Conservation (phyloP, 306 rosid genomes). For the Prunus mira region DNA sequence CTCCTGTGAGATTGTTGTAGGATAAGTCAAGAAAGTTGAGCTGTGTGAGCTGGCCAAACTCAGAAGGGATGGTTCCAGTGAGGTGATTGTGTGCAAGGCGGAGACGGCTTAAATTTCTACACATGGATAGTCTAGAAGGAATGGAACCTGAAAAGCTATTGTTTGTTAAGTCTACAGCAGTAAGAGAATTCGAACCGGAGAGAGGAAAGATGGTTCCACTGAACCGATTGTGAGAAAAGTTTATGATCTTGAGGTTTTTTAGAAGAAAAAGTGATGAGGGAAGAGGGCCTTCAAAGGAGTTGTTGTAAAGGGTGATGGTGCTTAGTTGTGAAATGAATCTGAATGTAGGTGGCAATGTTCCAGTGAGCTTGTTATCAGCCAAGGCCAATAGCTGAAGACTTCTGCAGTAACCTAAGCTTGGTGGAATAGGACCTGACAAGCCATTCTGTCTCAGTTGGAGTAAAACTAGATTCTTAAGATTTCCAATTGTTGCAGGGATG, state of each 20-base stretch:
- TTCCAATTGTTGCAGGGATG: slow-evolving; percentile 81
- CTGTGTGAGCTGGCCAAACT: slow-evolving; percentile 51
- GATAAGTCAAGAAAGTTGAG: slow-evolving; percentile 86
- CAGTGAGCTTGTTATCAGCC: slow-evolving; percentile 89
- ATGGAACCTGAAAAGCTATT: slow-evolving; percentile 89
- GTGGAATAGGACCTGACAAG: slow-evolving; percentile 81
- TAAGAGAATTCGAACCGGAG: slow-evolving; percentile 57
- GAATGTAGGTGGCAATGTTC: slow-evolving; percentile 80
- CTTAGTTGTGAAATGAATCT: slow-evolving; percentile 67
- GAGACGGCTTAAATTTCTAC: slow-evolving; percentile 65
- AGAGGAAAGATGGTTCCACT: slow-evolving; percentile 75
- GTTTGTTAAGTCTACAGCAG: slow-evolving; percentile 78
- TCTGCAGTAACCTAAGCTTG: slow-evolving; percentile 83
- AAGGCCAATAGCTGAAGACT: slow-evolving; percentile 74
- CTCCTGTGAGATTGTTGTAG: slow-evolving; percentile 65
- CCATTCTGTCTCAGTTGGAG: slow-evolving; percentile 93
- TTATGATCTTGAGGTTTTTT: slow-evolving; percentile 72
- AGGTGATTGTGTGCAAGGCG: slow-evolving; percentile 76
- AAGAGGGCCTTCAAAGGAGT: slow-evolving; percentile 90
- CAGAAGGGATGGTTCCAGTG: slow-evolving; percentile 58
- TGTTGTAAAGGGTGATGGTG: slow-evolving; percentile 82
- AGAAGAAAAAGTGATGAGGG: slow-evolving; percentile 64
- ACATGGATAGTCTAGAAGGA: slow-evolving; percentile 56
- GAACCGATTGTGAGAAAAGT: slow-evolving; percentile 78
- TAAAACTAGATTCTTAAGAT: slow-evolving; percentile 60